Conservation (phyloP, 108 stramenopile genomes). For the Phaeodactylum tricornutum region DNA sequence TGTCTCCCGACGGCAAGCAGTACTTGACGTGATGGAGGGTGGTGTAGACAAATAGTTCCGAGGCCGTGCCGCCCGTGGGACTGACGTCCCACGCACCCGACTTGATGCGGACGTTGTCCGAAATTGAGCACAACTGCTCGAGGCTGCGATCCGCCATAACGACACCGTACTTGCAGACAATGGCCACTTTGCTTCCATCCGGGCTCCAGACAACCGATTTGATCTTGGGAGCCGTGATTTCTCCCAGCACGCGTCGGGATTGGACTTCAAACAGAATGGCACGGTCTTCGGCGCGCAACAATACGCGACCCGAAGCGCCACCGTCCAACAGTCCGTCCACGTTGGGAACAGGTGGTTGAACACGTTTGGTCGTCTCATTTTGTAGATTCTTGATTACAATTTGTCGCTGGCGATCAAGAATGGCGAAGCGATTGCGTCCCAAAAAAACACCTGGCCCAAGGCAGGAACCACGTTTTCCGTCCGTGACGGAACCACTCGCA, state of each 20-base stretch:
- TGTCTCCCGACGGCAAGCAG: conserved; percentile 91
- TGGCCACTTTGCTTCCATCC: conserved; percentile 89
- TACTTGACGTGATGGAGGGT: conserved; percentile 99
- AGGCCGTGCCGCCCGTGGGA: conserved; percentile 66
- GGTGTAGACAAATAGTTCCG: conserved; percentile 89
- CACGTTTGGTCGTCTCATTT: conserved; percentile 91
- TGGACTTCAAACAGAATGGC: conserved; percentile 96
- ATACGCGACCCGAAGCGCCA: conserved; percentile 88
- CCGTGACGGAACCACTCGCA: conserved; percentile 70
- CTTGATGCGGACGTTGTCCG: conserved; percentile 97
- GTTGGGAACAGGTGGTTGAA: conserved; percentile 84
- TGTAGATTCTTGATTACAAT: conserved; percentile 94
- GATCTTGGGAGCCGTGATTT: conserved; percentile 92
- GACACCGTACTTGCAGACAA: conserved; percentile 92
- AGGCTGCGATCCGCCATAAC: conserved; percentile 91
- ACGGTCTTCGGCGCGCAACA: conserved; percentile 90
- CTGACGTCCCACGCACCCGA: conserved; percentile 90
- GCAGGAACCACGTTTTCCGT: conserved; percentile 88
- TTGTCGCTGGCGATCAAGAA: conserved; percentile 90
- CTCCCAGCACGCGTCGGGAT: conserved; percentile 90
- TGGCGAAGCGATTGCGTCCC: conserved; percentile 92
- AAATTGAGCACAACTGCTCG: conserved; percentile 91
- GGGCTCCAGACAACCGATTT: conserved; percentile 92
- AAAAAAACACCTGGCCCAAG: conserved; percentile 90
- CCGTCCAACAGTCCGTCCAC: conserved; percentile 90